Conservation (phyloP, 345 rosid species). For the Gossypium thurberi region DNA sequence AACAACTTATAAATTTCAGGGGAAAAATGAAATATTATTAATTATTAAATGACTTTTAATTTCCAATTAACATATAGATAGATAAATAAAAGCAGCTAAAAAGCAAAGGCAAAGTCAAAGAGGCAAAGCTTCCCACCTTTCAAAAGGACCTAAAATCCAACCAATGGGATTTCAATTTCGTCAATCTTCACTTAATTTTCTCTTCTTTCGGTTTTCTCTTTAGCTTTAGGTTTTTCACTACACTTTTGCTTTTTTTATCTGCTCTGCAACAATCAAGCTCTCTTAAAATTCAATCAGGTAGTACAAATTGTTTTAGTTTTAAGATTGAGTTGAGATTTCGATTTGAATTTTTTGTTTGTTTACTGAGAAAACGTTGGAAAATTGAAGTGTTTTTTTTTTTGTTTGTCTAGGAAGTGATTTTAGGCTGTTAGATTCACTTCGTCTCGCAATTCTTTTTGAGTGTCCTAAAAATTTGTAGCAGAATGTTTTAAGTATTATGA, state of each 20-base stretch:
- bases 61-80: not conserved
- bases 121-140: slow-evolving; percentile 19
- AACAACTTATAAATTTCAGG: too few species aligned
- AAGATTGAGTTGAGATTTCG: not conserved
- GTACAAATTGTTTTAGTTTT: not conserved
- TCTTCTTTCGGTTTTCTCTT: slow-evolving; percentile 9
- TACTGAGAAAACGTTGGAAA: not conserved
- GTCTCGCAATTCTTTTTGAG: too few species aligned
- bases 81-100: not conserved
- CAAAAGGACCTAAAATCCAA: not conserved
- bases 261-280: slow-evolving; percentile 2
- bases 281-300: slow-evolving; percentile 8
- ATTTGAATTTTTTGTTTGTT: not conserved
- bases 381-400: not conserved
- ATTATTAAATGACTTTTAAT: too few species aligned
- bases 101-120: too few species aligned
- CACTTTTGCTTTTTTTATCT: too few species aligned
- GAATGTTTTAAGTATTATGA: not conserved
- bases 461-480: too few species aligned
- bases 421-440: not conserved
- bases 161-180: slow-evolving; percentile 12
- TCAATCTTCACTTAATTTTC: slow-evolving; percentile 21
- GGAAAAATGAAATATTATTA: too few species aligned
- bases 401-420: too few species aligned
- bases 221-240: slow-evolving; percentile 15